These are phyloP conservation scores for Botryotinia globosa DNA, from an alignment of 2,329 filamentous ascomycete species.

Conservation along the genomic window DNA sequence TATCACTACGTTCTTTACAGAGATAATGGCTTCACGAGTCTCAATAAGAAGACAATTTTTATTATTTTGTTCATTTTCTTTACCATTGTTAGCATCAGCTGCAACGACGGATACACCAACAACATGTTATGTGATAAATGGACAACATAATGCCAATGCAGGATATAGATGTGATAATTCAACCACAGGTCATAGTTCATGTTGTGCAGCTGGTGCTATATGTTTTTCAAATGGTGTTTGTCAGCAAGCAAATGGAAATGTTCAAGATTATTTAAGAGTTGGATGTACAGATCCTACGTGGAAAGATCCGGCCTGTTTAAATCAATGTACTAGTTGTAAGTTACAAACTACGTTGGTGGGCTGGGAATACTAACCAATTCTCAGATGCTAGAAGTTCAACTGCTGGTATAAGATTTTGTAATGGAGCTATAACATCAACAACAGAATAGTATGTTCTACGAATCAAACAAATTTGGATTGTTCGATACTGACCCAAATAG, in stretches of 20 bases:
- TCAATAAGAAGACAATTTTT: not conserved
- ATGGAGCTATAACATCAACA: conserved; percentile 26
- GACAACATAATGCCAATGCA: conserved; percentile 16
- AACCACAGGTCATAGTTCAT: conserved; percentile 29
- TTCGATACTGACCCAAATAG: not conserved
- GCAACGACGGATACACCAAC: conserved; percentile 19
- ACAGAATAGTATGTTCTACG: conserved; percentile 26
- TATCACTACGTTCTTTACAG: not conserved
- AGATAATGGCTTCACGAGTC: conserved; percentile 9
- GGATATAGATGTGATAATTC: conserved; percentile 29
- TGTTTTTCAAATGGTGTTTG: conserved; percentile 33
- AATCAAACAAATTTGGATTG: not conserved
- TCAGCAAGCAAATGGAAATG: conserved; percentile 23
- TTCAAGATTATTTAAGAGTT: conserved; percentile 31
- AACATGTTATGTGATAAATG: conserved; percentile 29
- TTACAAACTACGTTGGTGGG: not conserved
- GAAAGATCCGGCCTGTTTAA: conserved; percentile 28
- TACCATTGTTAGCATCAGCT: not conserved
- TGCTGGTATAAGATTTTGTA: conserved; percentile 30
- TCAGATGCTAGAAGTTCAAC: conserved; percentile 26
- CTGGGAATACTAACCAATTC: not conserved
- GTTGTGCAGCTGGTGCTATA: conserved; percentile 26
- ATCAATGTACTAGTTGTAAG: conserved; percentile 29
- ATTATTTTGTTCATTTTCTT: conserved; percentile 7
- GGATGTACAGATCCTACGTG: conserved; percentile 33